Conservation (phyloP, 805 yeast genomes). For the Candida suzukii region DNA sequence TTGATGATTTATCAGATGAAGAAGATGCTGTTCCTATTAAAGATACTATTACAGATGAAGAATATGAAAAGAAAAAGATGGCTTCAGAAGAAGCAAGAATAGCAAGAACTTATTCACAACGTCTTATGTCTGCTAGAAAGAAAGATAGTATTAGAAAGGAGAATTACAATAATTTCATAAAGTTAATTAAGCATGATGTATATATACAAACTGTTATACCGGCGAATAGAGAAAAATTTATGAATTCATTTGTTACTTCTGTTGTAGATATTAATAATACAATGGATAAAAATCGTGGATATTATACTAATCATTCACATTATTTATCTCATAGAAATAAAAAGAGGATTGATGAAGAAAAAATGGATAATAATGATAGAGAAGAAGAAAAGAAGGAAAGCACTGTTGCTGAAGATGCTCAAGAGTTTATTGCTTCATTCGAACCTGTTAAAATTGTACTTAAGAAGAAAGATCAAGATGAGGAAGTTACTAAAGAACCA, state of each 20-base stretch:
- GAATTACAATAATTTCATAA: slow-evolving; percentile 27
- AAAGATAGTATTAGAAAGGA: slow-evolving; percentile 23
- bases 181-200: slow-evolving; percentile 19
- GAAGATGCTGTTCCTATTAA: slow-evolving; percentile 17
- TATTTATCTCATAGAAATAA: slow-evolving; percentile 33
- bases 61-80: slow-evolving; percentile 6
- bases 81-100: slow-evolving; percentile 9
- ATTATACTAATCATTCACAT: slow-evolving; percentile 35
- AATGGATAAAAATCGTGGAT: slow-evolving; percentile 26
- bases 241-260: slow-evolving; percentile 21
- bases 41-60: slow-evolving; percentile 14
- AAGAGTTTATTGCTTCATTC: slow-evolving; percentile 12
- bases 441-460: slow-evolving; percentile 16
- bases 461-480: slow-evolving; percentile 10
- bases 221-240: slow-evolving; percentile 15
- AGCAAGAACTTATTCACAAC: slow-evolving; percentile 9
- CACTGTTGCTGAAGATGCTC: slow-evolving; percentile 6
- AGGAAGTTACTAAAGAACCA: slow-evolving; percentile 1
- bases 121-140: slow-evolving; percentile 12
- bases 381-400: slow-evolving; percentile 25
- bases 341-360: slow-evolving; percentile 34
- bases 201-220: slow-evolving; percentile 15
- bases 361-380: slow-evolving; percentile 32
- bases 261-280: slow-evolving; percentile 19
- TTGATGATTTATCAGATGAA: slow-evolving; percentile 23